Evolutionary conservation across 257 asterid species (phyloP), one percentile per base, ranked within the genome.

Genomic region (Nicotiana undulata): DNA sequence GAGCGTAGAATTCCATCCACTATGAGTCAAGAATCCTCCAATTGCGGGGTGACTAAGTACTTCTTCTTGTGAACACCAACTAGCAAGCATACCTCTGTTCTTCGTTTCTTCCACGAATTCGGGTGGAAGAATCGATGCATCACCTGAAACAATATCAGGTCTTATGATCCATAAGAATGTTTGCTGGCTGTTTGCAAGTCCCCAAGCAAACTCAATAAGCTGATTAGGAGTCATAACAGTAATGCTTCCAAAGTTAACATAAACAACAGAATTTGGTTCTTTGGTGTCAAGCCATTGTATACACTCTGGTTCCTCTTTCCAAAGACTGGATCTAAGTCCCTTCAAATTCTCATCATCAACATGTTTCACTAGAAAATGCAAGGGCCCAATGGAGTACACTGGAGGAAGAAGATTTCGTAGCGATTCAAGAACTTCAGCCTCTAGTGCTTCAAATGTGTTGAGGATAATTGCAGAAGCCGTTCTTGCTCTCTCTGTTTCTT

Each of bases 181-280:
- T 18, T 74, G 72, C 17, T 34, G 16, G 24, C 84, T 81, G 18
- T 60, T 44, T 15, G 80, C 84, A 15, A 74, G 53, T 63, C 84
- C 84, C 84, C 84, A 81, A 5, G 80, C 84, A 4, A 81, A 81
- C 49, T 81, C 84, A 9, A 67, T 3, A 12, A 81, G 67, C n/a
- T 81, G 79, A 9, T 74, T 7, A 10, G 56, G 9, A 10, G 84
- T 67, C 75, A 81, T 75, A 4, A 81, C 75, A 7, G 80, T 76
- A 2, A 75, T 65, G 4, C 80, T 67, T 9, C 84, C 84, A 28
- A 9, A 81, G 18, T 59, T 81, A 3, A 81, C 64, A 28, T 72
- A 75, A 28, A 81, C 32, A 40, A 81, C 80, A 10, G 84, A 81
- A 20, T 60, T 34, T 17, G 75, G 80, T 11, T 29, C 65, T 59